Evolutionary conservation across 1,139 yeast genomes (phyloP), one percentile per base, ranked within the genome.

Genomic region (Saccharomyces hybrid): DNA sequence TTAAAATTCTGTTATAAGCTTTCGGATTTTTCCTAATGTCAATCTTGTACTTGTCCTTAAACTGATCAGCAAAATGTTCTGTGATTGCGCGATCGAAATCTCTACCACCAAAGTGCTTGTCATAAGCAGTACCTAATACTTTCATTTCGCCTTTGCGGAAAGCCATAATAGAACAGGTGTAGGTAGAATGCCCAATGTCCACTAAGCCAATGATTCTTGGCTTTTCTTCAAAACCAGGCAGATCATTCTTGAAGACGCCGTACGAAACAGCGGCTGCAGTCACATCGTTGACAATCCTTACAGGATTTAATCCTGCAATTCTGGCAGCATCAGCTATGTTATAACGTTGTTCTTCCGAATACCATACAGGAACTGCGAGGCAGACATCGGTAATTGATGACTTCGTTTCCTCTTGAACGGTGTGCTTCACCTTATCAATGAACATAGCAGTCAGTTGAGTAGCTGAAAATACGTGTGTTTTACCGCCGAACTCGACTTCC

Each of bases 191-290:
- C 66, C 99, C 99, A 73, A 95, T 88, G 75, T 93, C 99, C 58
- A 93, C 83, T 68, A 93, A 88, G 47, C 96, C 97, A 65, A 93
- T 89, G 70, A 82, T 86, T 78, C 87, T 85, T 69, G 93, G 86
- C 74, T 86, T 87, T 74, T 89, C 97, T 34, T 68, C 70, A 50
- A 63, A 68, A 63, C 88, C 89, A 73, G 96, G 93, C 65, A 93
- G 88, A 69, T 88, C 95, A 56, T 88, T 84, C 82, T 93, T 91
- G 85, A 93, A 93, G 59, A 93, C 97, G 79, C 99, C 99, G 78
- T 93, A 95, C 64, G 97, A 96, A 62, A 95, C 97, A 64, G 97
- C 98, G 57, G 99, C 99, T 59, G 99, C 98, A 57, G 99, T 91
- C 61, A 88, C 84, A 73, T 93, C 99, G 73, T 93, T 93, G 67